Evolutionary conservation across 495 filamentous ascomycete species (phyloP), one percentile per base, ranked within the genome.

Genomic region (Terfezia claveryi): DNA sequence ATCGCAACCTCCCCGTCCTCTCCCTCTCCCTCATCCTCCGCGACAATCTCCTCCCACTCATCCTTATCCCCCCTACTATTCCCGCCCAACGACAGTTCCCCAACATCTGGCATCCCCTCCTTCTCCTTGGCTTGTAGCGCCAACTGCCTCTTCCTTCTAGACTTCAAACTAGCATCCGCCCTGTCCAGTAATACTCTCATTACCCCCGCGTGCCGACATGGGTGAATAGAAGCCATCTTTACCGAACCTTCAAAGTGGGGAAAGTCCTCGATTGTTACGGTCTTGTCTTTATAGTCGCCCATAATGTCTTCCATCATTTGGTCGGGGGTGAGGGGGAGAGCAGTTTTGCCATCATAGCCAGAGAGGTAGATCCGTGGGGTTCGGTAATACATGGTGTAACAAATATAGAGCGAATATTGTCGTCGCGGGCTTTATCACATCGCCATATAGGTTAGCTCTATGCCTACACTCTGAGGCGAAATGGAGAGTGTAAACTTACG

Each of bases 251-350:
- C 81, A 63, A 85, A 87, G 73, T 87, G 92, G 23, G 87, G 87
- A 67, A 99, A 99, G 66, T 94, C 86, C 68, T 99, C 92, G 44
- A 96, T 78, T 14, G 92, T 99, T 57, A 99, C 91, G 8, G 91
- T 99, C 72, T 99, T 99, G 70, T 96, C 89, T 66, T 94, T 93
- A 74, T 99, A 99, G 74, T 99, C 92, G 62, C 92, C 89, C 36
- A 95, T 83, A 62, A 99, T 96, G 62, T 99, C 92, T 65, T 99
- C 91, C 83, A 96, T 94, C 92, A 99, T 96, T 23, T 82, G 74
- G 23, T 82, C 77, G 2, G 91, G 92, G 7, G 83, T 76, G 6
- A 93, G 88, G 59, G 85, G 79, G 23, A 84, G 82, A 54, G 79
- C 76, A n/a, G 82, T 76, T 4, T 77, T 72, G 10, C 63, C 63